Evolutionary conservation across 163 green algal genomes (phyloP).

Genomic region (Volvox carteri): DNA sequence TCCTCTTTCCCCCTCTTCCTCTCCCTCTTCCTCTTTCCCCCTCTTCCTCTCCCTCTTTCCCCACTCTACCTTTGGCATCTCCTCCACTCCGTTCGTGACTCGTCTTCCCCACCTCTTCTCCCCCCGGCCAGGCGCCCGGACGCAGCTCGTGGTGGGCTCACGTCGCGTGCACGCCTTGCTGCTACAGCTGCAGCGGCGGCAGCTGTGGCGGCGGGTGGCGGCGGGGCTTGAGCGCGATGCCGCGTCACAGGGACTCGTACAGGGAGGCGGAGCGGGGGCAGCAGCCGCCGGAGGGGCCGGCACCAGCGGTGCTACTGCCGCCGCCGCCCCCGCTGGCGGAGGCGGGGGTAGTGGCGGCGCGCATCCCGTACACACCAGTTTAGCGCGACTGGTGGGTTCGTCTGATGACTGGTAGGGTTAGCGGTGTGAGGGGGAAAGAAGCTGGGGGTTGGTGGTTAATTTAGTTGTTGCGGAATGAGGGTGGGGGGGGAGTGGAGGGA

Average conservation of each 20-base stretch:
- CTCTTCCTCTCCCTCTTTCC: not conserved
- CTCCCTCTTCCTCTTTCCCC: not conserved
- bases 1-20: not conserved
- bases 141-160: slow-evolving; percentile 40
- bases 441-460: too few relatives aligned
- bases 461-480: too few relatives aligned
- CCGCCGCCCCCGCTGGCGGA: not conserved
- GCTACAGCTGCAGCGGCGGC: slow-evolving; percentile 50
- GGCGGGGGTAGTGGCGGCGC: slow-evolving; percentile 20
- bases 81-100: not conserved
- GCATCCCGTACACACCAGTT: slow-evolving; percentile 38
- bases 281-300: not conserved
- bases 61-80: not conserved
- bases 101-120: not conserved
- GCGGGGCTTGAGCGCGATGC: slow-evolving; percentile 38
- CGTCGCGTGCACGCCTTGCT: slow-evolving; percentile 47
- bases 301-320: not conserved
- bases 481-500: too few relatives aligned
- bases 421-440: too few relatives aligned
- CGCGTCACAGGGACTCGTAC: slow-evolving; percentile 2
- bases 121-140: slow-evolving; percentile 1
- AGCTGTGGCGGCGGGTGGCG: slow-evolving; percentile 47
- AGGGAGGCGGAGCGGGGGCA: not conserved
- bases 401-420: too few relatives aligned
- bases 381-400: slow-evolving; percentile 38